phyloP scores from a whole-genome alignment of 345 rosid genomes.

The Ceriops zippeliana region DNA sequence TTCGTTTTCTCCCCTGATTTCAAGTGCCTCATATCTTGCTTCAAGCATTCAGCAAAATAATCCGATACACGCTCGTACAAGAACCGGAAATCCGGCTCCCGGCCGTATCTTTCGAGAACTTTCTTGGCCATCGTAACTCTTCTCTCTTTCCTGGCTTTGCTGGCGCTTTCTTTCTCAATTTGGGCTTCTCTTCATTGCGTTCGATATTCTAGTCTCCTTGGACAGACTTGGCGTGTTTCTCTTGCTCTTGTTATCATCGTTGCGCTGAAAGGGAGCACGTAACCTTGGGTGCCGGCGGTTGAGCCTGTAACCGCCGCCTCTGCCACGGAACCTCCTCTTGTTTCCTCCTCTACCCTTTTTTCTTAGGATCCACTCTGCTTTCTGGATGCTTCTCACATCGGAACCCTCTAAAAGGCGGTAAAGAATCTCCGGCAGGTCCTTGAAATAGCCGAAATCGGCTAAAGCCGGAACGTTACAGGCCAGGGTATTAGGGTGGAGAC shows the following conservation, averaged over 20 bases:
- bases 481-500: slow-evolving; percentile 54
- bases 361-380: slow-evolving; percentile 33
- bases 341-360: background rate
- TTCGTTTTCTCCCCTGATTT: slow-evolving; percentile 28
- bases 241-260: background rate
- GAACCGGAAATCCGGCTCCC: slow-evolving; percentile 45
- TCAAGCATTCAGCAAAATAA: slow-evolving; percentile 39
- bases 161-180: slow-evolving; percentile 40
- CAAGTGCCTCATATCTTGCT: slow-evolving; percentile 27
- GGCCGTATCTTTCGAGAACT: slow-evolving; percentile 29
- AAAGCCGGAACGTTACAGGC: slow-evolving; percentile 44
- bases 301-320: too few species aligned
- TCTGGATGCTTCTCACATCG: slow-evolving; percentile 40
- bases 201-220: slow-evolving; percentile 14
- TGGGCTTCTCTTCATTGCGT: slow-evolving; percentile 20
- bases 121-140: slow-evolving; percentile 42
- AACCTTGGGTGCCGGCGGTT: background rate
- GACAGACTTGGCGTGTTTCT: background rate
- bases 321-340: background rate
- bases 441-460: slow-evolving; percentile 50
- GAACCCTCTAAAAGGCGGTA: slow-evolving; percentile 50
- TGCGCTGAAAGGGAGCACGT: slow-evolving; percentile 7
- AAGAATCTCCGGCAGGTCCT: slow-evolving; percentile 62
- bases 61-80: slow-evolving; percentile 53
- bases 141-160: slow-evolving; percentile 33